These are phyloP conservation scores for Lindgomyces ingoldianus DNA, from an alignment of 495 filamentous ascomycete species.

Conservation along the genomic window DNA sequence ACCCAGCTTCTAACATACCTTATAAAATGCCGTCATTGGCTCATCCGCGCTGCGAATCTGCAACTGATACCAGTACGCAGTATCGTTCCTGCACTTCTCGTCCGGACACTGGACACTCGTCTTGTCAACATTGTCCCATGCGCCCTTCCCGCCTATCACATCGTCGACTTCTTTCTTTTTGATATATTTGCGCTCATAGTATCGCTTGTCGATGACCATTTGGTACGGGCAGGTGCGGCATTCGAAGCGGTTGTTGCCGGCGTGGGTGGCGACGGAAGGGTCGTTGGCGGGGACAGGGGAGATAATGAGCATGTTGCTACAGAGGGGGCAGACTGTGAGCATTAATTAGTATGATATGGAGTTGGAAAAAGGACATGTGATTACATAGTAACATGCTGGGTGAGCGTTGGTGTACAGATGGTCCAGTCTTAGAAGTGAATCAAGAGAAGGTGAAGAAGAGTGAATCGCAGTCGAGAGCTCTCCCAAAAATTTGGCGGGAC, in stretches of 20 bases:
- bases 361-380: constrained; percentile 14
- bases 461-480: not conserved
- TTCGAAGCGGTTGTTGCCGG: constrained; percentile 73
- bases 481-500: not conserved
- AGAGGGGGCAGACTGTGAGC: constrained; percentile 88
- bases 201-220: constrained; percentile 68
- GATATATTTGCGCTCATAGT: constrained; percentile 71
- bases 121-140: constrained; percentile 89
- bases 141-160: constrained; percentile 81
- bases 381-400: constrained; percentile 68
- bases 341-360: not conserved
- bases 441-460: not conserved
- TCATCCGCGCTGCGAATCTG: constrained; percentile 98
- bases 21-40: constrained; percentile 95
- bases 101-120: constrained; percentile 73
- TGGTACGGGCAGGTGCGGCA: constrained; percentile 94
- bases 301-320: constrained; percentile 82
- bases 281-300: constrained; percentile 57
- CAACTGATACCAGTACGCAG: constrained; percentile 92
- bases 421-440: too few relatives aligned
- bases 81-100: constrained; percentile 69
- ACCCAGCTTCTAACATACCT: constrained; percentile 44
- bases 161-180: constrained; percentile 85
- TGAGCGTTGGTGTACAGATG: not conserved
- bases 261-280: constrained; percentile 41